These are phyloP conservation scores for Suillus subalutaceus DNA, from an alignment of 768 basidiomycete genomes.

Conservation along the genomic window DNA sequence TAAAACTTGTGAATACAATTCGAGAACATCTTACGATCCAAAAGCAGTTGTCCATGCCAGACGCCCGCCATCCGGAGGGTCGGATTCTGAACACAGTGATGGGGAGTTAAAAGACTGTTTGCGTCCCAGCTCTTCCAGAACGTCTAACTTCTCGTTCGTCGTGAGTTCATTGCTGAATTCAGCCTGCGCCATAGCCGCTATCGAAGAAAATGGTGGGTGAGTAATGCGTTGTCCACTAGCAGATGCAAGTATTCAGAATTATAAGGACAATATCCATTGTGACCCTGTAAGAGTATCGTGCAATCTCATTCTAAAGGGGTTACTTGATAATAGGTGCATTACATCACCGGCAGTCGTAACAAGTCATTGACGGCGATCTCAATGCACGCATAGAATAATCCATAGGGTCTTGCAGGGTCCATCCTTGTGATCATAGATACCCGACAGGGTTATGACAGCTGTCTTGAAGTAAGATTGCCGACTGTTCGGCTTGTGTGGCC, in stretches of 20 bases:
- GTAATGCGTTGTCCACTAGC: neutral
- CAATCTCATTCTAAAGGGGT: neutral
- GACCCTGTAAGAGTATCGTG: neutral
- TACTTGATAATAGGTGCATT: neutral
- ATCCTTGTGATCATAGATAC: neutral
- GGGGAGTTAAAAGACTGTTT: neutral
- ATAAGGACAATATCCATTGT: neutral
- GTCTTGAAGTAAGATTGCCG: neutral
- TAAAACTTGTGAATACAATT: neutral
- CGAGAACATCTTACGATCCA: conserved; percentile 11
- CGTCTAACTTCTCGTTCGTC: neutral
- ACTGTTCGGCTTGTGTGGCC: neutral
- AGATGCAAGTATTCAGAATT: neutral
- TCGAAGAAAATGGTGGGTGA: neutral
- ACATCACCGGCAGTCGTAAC: neutral
- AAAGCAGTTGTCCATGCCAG: conserved; percentile 16
- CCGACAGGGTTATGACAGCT: neutral
- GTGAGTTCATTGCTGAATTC: neutral
- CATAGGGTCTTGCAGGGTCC: neutral
- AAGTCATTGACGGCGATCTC: neutral
- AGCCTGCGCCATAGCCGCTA: neutral
- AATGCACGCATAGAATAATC: neutral
- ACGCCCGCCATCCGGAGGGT: conserved; percentile 13
- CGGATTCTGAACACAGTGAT: neutral
- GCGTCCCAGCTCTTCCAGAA: neutral